These are phyloP conservation scores for Ascochyta pisi DNA, from an alignment of 2,329 filamentous ascomycete genomes.

Conservation along the genomic window DNA sequence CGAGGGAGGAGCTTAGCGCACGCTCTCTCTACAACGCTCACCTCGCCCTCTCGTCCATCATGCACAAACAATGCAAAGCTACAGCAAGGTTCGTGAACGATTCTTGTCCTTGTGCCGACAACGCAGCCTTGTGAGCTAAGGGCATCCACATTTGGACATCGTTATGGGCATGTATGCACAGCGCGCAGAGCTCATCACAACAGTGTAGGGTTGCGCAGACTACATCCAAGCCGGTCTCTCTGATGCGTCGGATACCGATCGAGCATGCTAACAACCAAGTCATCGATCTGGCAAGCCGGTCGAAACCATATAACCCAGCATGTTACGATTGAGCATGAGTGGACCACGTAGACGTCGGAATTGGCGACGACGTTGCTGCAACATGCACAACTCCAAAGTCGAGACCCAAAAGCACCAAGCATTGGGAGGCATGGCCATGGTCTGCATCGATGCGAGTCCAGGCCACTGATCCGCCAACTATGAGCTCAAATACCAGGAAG, in stretches of 20 bases:
- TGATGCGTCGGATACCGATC: not conserved
- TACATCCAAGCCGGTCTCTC: not conserved
- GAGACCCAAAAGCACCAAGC: not conserved
- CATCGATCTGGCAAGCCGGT: not conserved
- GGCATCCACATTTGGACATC: not conserved
- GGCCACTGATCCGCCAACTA: not conserved
- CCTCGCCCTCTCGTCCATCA: not conserved
- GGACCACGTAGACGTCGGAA: not conserved
- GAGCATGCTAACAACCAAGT: not conserved
- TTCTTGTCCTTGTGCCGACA: not conserved
- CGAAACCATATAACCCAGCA: not conserved
- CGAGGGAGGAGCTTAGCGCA: not conserved
- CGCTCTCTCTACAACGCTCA: not conserved
- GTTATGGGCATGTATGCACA: not conserved
- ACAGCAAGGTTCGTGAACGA: not conserved
- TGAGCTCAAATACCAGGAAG: not conserved
- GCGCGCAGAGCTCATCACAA: not conserved
- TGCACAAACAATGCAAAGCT: not conserved
- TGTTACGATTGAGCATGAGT: not conserved
- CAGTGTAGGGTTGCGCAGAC: too few relatives aligned
- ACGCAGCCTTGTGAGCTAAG: not conserved
- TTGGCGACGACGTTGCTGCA: not conserved
- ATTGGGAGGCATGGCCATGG: not conserved
- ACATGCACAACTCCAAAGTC: not conserved
- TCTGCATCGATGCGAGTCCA: not conserved